Evolutionary conservation across 192 early-diverging fungal genomes (phyloP), one percentile per base, ranked within the genome.

Genomic region (Nowakowskiella sp.): DNA sequence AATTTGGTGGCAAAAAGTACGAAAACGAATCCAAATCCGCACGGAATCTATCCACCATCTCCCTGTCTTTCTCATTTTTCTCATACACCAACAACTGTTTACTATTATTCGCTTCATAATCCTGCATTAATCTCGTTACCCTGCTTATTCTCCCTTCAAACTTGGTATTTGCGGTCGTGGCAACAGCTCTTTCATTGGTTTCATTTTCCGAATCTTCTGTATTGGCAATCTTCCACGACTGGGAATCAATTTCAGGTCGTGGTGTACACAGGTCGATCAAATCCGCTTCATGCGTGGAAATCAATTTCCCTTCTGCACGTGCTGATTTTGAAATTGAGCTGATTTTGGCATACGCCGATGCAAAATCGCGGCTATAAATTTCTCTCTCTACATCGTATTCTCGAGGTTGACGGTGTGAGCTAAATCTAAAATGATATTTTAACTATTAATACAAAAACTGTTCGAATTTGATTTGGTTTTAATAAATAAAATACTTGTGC

Each of bases 261-360:
- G 72, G 39, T 19, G 72, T 74, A 44, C 71, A 75, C 28, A 76
- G 49, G 19, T 78, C 61, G 43, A 78, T 71, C 55, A 78, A 51
- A 10, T 57, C 53, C 9, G 27, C 39, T 53, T 78, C 73, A 31
- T 67, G 48, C 23, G 31, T 24, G 10, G 64, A 53, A 7, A 73
- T n/a, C 6, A 65, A 30, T 4, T 50, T 30, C 21, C 58, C 60
- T 39, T 66, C 58, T 6, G 42, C 29, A 16, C 64, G 52, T 3
- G 64, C 48, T 23, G 57, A 36, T 29, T 55, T 39, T 7, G 58
- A 66, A 24, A 77, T 13, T 13, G 54, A 49, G 10, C 26, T 55
- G 10, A 55, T 57, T 19, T 36, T 30, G 26, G 53, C 34, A 23
- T 49, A 70, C 8, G 77, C 77, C 1, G 50, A 24, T 9, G 51